Percentiles rank a stretch among this genome's conserved stretches.
These are phyloP conservation scores for Craspedostauros australis DNA, from an alignment of 108 stramenopile species.

Conservation along the genomic window DNA sequence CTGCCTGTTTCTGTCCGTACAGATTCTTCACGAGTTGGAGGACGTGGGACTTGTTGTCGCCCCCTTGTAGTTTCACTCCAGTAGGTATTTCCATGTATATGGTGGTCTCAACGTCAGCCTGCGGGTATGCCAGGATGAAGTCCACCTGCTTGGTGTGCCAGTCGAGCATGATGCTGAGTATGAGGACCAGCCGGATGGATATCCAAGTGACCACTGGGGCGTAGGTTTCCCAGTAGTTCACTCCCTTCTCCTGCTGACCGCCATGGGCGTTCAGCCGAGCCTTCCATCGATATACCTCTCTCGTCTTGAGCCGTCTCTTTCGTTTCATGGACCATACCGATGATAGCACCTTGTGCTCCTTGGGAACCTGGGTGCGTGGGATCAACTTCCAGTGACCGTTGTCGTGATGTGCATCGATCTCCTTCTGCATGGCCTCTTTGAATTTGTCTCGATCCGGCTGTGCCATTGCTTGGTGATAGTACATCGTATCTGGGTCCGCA, in stretches of 20 bases:
- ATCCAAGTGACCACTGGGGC: slow-evolving; percentile 43
- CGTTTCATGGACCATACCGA: slow-evolving; percentile 33
- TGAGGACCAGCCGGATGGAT: slow-evolving; percentile 25
- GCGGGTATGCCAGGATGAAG: slow-evolving; percentile 33
- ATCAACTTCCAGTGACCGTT: slow-evolving; percentile 11
- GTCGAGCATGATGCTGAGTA: slow-evolving; percentile 4
- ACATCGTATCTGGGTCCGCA: too few species aligned
- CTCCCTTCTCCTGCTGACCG: slow-evolving; percentile 16
- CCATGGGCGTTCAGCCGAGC: slow-evolving; percentile 30
- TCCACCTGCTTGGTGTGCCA: slow-evolving; percentile 44
- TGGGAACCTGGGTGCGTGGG: slow-evolving; percentile 2
- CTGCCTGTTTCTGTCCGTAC: slow-evolving; percentile 36
- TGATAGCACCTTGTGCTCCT: slow-evolving; percentile 16
- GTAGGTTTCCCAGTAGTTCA: slow-evolving; percentile 39
- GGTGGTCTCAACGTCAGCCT: slow-evolving; percentile 27
- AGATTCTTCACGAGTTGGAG: slow-evolving; percentile 22
- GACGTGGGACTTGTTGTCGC: slow-evolving; percentile 1
- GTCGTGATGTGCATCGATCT: too few species aligned
- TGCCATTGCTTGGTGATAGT: too few species aligned
- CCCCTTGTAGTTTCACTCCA: slow-evolving; percentile 11
- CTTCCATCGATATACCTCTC: slow-evolving; percentile 25
- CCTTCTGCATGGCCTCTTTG: slow-evolving; percentile 14
- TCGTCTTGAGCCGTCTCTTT: slow-evolving; percentile 23
- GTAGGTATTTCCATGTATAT: slow-evolving; percentile 31
- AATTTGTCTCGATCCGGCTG: slow-evolving; percentile 3